Conservation (phyloP, 129 eudicot genomes). For the Centrapalus pauciflorus region DNA sequence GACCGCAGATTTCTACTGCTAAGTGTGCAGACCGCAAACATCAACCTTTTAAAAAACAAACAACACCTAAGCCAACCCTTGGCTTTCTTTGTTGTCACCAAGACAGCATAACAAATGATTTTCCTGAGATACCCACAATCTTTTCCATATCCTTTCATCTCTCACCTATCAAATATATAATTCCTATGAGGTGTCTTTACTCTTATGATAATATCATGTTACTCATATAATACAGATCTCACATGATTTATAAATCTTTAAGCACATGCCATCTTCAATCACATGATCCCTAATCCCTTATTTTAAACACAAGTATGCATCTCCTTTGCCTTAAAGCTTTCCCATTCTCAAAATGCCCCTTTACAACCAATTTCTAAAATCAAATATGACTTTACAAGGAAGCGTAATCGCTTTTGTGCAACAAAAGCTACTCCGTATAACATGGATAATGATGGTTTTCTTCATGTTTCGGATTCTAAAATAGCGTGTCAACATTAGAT, state of each 20-base stretch:
- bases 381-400: slow-evolving; percentile 11
- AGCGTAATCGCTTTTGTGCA: slow-evolving; percentile 12
- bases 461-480: not conserved
- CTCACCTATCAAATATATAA: slow-evolving; percentile 8
- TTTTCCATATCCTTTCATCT: slow-evolving; percentile 11
- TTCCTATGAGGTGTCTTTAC: slow-evolving; percentile 20
- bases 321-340: slow-evolving; percentile 28
- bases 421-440: slow-evolving; percentile 1
- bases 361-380: not conserved
- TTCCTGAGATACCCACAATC: slow-evolving; percentile 18
- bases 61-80: too few species aligned
- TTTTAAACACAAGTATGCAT: slow-evolving; percentile 11
- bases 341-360: slow-evolving; percentile 13
- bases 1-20: too few species aligned
- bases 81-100: too few species aligned
- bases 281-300: slow-evolving; percentile 29
- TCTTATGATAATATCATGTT: slow-evolving; percentile 32
- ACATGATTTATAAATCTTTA: slow-evolving; percentile 34
- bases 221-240: slow-evolving; percentile 35
- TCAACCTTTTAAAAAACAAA: too few species aligned
- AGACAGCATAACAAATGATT: slow-evolving; percentile 25
- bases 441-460: not conserved
- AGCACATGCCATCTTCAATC: slow-evolving; percentile 35
- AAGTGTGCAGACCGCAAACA: too few species aligned
- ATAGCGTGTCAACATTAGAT: not conserved